phyloP scores from a whole-genome alignment of 208 protist genomes.

The Leishmania mexicana region DNA sequence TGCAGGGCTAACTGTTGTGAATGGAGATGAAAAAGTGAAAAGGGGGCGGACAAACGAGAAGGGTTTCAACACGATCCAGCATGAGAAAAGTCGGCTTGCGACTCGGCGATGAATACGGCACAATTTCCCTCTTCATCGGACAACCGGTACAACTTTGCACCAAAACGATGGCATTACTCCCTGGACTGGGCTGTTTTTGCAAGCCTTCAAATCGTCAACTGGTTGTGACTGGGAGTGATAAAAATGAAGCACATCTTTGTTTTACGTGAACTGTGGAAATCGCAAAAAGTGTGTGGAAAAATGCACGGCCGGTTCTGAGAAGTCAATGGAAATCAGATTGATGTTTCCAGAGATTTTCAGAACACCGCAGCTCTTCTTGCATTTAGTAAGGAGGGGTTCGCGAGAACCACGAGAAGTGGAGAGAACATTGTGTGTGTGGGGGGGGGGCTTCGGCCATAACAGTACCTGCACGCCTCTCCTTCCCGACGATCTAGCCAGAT shows the following conservation, averaged over 20 bases:
- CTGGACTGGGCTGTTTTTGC: background rate
- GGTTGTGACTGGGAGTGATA: background rate
- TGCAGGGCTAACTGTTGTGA: background rate
- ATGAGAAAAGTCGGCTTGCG: background rate
- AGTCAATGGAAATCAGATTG: background rate
- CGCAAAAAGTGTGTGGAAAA: background rate
- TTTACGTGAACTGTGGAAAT: background rate
- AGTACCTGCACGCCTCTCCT: background rate
- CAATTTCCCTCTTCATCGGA: background rate
- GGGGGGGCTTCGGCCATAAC: background rate
- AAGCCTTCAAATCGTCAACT: background rate
- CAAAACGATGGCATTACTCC: background rate
- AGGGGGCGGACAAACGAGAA: too few species aligned
- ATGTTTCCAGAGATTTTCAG: background rate
- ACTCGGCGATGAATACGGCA: background rate
- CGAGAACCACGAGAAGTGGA: background rate
- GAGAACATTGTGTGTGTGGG: background rate
- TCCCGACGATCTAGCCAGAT: background rate
- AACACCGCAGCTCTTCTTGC: background rate
- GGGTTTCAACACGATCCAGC: too few species aligned
- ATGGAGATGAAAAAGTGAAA: background rate
- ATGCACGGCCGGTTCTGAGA: background rate
- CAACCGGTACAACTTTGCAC: background rate
- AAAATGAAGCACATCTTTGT: too few species aligned
- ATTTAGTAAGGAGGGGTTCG: background rate